Conservation (phyloP, 108 stramenopile genomes). For the Nannochloropsis granulata region DNA sequence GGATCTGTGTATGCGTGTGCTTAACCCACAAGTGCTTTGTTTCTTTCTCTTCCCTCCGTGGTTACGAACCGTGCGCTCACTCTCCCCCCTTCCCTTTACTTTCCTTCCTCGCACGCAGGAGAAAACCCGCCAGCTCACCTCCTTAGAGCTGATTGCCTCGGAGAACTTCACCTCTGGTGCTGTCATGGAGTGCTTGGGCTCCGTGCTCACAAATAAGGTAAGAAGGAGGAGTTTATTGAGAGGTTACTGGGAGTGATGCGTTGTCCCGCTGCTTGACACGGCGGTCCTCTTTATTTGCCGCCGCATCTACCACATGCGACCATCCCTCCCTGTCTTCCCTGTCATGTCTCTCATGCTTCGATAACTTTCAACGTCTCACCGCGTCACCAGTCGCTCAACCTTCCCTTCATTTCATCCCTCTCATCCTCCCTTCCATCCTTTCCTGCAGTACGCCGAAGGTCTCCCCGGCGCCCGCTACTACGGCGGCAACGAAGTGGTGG, state of each 20-base stretch:
- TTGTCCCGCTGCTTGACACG: too few relatives aligned
- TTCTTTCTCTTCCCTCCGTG: too few relatives aligned
- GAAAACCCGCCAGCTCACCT: constrained; percentile 71
- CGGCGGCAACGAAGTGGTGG: constrained; percentile 86
- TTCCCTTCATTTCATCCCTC: neutral
- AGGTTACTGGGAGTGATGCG: too few relatives aligned
- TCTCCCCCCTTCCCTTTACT: neutral
- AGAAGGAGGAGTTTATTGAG: neutral
- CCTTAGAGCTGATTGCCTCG: constrained; percentile 94
- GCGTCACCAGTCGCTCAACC: neutral
- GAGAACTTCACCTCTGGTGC: constrained; percentile 98
- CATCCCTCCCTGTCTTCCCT: too few relatives aligned
- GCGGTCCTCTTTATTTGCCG: too few relatives aligned
- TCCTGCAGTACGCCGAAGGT: constrained; percentile 80
- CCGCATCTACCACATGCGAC: too few relatives aligned
- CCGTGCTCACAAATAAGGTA: constrained; percentile 91
- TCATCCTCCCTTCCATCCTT: neutral
- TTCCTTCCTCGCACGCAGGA: neutral
- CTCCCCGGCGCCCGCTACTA: constrained; percentile 96
- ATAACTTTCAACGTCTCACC: neutral
- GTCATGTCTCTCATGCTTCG: too few relatives aligned
- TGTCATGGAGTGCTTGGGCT: constrained; percentile 96
- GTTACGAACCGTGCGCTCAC: neutral
- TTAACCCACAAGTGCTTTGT: neutral
- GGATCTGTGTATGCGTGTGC: neutral